These are phyloP conservation scores for Globisporangium acanthophoron DNA, from an alignment of 352 stramenopile species.

Conservation along the genomic window DNA sequence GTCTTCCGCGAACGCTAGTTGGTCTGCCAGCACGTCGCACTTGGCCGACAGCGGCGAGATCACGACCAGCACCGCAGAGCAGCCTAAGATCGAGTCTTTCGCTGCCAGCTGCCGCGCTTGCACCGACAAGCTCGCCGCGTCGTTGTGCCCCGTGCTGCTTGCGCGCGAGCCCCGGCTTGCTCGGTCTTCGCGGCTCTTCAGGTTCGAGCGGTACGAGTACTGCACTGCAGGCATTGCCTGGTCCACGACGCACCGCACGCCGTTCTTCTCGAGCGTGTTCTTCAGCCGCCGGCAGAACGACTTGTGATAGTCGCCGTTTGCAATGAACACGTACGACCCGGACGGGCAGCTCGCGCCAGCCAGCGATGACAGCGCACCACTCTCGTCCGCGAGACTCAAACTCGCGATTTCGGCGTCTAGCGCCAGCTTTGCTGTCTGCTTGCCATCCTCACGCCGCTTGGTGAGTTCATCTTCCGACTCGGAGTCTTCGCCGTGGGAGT, in stretches of 20 bases:
- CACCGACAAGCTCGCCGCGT: slow-evolving; percentile 20
- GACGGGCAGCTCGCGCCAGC: slow-evolving; percentile 11
- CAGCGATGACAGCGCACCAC: background rate
- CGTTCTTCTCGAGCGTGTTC: slow-evolving; percentile 50
- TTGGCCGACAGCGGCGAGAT: slow-evolving; percentile 61
- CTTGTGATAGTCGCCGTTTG: slow-evolving; percentile 66
- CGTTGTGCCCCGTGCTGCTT: background rate
- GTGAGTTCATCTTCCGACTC: slow-evolving; percentile 19
- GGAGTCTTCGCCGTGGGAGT: slow-evolving; percentile 6
- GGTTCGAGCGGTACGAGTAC: slow-evolving; percentile 23
- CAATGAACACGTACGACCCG: slow-evolving; percentile 60
- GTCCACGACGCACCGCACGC: slow-evolving; percentile 55
- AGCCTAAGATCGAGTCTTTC: slow-evolving; percentile 71
- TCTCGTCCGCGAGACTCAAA: background rate
- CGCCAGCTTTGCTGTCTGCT: background rate
- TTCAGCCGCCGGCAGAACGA: slow-evolving; percentile 57
- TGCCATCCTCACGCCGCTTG: slow-evolving; percentile 5
- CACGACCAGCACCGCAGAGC: slow-evolving; percentile 60
- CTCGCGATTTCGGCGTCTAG: no score
- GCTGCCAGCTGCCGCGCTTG: slow-evolving; percentile 62
- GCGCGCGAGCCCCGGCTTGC: background rate
- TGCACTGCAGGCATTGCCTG: slow-evolving; percentile 41
- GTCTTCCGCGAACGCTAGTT: slow-evolving; percentile 79
- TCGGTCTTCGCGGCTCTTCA: slow-evolving; percentile 8
- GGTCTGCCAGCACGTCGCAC: slow-evolving; percentile 66